Evolutionary conservation across 768 basidiomycete genomes (phyloP).

Genomic region (Hydnum rufescens): DNA sequence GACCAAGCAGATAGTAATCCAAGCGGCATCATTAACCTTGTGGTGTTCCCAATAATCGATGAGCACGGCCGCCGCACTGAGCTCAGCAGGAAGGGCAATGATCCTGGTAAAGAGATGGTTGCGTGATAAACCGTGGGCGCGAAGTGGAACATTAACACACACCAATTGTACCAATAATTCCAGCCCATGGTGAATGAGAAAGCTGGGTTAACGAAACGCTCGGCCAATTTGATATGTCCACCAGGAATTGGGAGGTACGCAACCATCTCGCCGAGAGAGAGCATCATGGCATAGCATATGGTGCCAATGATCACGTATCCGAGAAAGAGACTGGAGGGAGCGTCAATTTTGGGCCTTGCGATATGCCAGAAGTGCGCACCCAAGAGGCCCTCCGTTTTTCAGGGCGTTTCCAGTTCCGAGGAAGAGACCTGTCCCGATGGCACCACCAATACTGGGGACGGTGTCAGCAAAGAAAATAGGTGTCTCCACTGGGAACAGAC

Average conservation of each 20-base stretch:
- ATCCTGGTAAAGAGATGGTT: constrained; percentile 15
- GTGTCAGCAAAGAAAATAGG: not conserved
- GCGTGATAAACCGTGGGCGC: not conserved
- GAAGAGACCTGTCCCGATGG: constrained; percentile 10
- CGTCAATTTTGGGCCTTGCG: not conserved
- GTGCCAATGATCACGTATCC: constrained; percentile 9
- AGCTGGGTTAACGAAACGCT: constrained; percentile 63
- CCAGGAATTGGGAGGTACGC: constrained; percentile 62
- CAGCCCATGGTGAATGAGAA: constrained; percentile 29
- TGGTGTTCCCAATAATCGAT: constrained; percentile 37
- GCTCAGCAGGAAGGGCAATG: constrained; percentile 16
- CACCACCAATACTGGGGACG: constrained; percentile 4
- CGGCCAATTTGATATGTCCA: constrained; percentile 32
- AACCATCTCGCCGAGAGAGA: constrained; percentile 41
- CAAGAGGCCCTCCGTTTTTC: constrained; percentile 10
- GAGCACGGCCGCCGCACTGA: constrained; percentile 30
- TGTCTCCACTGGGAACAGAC: not conserved
- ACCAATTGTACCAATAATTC: constrained; percentile 18
- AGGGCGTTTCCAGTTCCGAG: constrained; percentile 8
- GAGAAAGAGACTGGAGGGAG: not conserved
- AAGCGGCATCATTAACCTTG: constrained; percentile 34
- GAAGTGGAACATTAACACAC: not conserved
- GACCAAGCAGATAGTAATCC: constrained; percentile 59
- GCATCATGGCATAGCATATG: constrained; percentile 34
- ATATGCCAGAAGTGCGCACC: not conserved